phyloP scores from a whole-genome alignment of 1,284 basidiomycete species.

The Pseudozyma sp. region DNA sequence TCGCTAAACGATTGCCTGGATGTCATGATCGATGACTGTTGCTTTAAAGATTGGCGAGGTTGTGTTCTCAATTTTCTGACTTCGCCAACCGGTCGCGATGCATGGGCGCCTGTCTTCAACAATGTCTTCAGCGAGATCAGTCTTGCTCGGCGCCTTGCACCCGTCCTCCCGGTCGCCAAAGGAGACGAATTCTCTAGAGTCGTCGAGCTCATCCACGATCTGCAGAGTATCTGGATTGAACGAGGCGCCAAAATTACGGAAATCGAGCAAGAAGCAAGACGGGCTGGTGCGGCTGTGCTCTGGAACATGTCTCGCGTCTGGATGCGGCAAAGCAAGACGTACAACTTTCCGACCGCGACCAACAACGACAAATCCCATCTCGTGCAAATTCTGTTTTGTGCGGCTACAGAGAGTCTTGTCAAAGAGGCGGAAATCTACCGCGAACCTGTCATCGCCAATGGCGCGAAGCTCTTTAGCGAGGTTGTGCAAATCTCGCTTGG shows the following conservation, averaged over 20 bases:
- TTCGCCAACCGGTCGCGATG: background rate
- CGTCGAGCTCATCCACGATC: constrained; percentile 6
- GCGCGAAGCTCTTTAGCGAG: constrained; percentile 6
- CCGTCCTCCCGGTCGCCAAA: constrained; percentile 10
- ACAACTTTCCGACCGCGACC: background rate
- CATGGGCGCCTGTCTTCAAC: constrained; percentile 4
- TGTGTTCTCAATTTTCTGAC: constrained; percentile 15
- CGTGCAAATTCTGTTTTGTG: background rate
- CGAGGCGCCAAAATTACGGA: background rate
- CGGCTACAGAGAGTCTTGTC: background rate
- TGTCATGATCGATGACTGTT: constrained; percentile 7
- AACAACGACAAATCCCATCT: background rate
- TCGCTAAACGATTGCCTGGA: constrained; percentile 10
- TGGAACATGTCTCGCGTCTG: constrained; percentile 20
- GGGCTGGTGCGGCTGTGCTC: constrained; percentile 11
- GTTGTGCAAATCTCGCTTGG: constrained; percentile 2
- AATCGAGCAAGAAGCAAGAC: background rate
- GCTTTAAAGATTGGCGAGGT: background rate
- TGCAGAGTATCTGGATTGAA: constrained; percentile 27
- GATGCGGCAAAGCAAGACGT: constrained; percentile 11
- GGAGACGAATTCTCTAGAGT: constrained; percentile 3
- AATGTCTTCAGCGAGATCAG: constrained; percentile 1
- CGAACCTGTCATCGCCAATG: background rate
- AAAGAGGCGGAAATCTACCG: background rate
- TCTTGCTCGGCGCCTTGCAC: constrained; percentile 18